Evolutionary conservation across 78 protist species (phyloP), one percentile per base, ranked within the genome.

Genomic region (Acrasis kona): DNA sequence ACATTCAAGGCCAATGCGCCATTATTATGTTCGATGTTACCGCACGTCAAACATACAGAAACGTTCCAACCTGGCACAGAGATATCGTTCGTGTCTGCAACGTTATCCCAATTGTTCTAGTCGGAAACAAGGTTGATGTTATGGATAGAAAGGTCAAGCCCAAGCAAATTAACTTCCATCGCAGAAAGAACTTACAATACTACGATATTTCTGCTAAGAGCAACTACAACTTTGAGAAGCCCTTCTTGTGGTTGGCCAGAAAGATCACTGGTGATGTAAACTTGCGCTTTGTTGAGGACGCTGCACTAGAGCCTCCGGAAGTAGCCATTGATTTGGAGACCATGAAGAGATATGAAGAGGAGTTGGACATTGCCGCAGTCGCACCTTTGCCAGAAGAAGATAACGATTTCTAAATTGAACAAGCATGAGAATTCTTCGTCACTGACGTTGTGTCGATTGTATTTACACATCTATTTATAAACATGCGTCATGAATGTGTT

Each of bases 21-120:
- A 95, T 98, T 78, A 92, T 98, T 85, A 96, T 98, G 98, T 98
- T 98, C 83, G 99, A 98, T 65, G 99, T 98, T 39, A 98, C 99
- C 6, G 87, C 96, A 19, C 92, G 97, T 39, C 39, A 82, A 32
- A 93, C 99, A 28, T 98, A 98, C 98, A 92, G 91, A 85, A 82
- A 86, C 83, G 97, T 95, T 50, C 96, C 97, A 70, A 91, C 77
- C 88, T 98, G 99, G 99, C 89, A 97, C 88, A 64, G 92, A 38
- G 99, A 96, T 83, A 81, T 98, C 35, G 75, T 61, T 27, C 89
- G 99, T 39, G 98, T 96, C 58, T 95, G 99, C 80, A 98, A 94
- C 72, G 58, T 75, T 83, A 95, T 98, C 86, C 99, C 99, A 70
- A 94, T 98, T 40, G 98, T 93, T 41, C 92, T 98, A 32, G 80